Evolutionary conservation across 208 protist species (phyloP), one percentile per base, ranked within the genome.

Genomic region (Balamuthia mandrillaris): DNA sequence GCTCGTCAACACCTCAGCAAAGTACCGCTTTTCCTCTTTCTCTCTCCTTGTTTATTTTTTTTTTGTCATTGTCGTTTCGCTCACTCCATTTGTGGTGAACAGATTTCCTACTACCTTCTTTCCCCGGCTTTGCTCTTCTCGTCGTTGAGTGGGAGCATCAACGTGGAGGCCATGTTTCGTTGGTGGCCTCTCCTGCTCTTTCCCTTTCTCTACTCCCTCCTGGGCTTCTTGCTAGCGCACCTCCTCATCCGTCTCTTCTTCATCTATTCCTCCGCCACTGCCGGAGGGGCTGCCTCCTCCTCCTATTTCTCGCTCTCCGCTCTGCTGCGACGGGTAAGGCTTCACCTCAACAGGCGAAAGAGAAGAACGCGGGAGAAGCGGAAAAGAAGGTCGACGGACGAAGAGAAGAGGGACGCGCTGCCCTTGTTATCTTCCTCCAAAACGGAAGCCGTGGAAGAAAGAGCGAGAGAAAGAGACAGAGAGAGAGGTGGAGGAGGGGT

Each of bases 171-270:
- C 10, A 3, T 77, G 24, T 18, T 77, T 12, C 42, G 24, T 9
- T 77, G 66, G 66, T 77, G 66, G 66, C 66, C 66, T 29, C 66
- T 77, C 39, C 41, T 77, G 12, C 41, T 51, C 3, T 77, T 77
- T 42, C 66, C 66, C 42, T 35, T 77, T 35, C 4, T 77, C 7
- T 77, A 27, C 24, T 42, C 44, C 41, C 41, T 52, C 24, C 1
- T 77, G 16, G 66, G 29, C 66, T 77, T 37, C 27, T 7, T 52
- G 18, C 66, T 77, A 6, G 14, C 39, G 33, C 66, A n/a, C 39
- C 29, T 27, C 37, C 66, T 77, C n/a, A n/a, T 56, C n/a, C 49
- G 18, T n/a, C 49, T 56, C 49, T 56, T 56, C 49, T 56, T 56
- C 49, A n/a, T 56, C 49, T 56, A 24, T 56, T n/a, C 49, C 49